Conservation (phyloP, 2,329 filamentous ascomycete genomes). For the Rutstroemia sp. region DNA sequence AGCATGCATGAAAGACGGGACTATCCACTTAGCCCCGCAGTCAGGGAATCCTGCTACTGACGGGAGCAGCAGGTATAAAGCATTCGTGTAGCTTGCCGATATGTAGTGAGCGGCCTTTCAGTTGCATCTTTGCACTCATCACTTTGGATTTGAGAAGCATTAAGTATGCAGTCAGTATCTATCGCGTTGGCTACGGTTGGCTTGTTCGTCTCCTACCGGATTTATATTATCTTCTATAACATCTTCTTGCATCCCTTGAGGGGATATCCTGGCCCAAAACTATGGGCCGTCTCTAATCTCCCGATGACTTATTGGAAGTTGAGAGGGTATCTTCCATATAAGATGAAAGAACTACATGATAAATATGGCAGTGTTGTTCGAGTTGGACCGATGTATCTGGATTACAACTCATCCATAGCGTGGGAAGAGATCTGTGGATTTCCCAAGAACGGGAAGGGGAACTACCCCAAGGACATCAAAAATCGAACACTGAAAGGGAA, state of each 20-base stretch:
- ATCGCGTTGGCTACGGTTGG: no score
- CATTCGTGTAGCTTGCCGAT: no score
- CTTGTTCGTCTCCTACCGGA: not conserved
- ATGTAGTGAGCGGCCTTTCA: no score
- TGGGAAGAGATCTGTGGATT: slow-evolving; percentile 12
- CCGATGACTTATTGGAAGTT: not conserved
- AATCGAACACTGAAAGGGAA: accelerated
- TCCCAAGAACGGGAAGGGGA: not conserved
- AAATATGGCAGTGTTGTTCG: slow-evolving; percentile 15
- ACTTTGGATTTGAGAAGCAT: no score
- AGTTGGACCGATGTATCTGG: slow-evolving; percentile 11
- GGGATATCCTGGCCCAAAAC: slow-evolving; percentile 11
- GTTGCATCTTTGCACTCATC: no score
- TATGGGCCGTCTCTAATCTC: slow-evolving; percentile 3
- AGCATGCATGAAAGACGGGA: no score
- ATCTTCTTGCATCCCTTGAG: slow-evolving; percentile 13
- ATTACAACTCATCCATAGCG: slow-evolving; percentile 9
- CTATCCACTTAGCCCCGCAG: no score
- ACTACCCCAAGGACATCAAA: not conserved
- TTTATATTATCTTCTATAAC: slow-evolving; percentile 9
- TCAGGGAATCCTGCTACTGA: no score
- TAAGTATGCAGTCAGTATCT: no score
- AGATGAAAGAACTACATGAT: slow-evolving; percentile 10
- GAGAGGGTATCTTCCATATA: not conserved
- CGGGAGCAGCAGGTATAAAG: no score